Evolutionary conservation across 2,329 filamentous ascomycete genomes (phyloP).

Genomic region (Fusarium chlamydosporum): DNA sequence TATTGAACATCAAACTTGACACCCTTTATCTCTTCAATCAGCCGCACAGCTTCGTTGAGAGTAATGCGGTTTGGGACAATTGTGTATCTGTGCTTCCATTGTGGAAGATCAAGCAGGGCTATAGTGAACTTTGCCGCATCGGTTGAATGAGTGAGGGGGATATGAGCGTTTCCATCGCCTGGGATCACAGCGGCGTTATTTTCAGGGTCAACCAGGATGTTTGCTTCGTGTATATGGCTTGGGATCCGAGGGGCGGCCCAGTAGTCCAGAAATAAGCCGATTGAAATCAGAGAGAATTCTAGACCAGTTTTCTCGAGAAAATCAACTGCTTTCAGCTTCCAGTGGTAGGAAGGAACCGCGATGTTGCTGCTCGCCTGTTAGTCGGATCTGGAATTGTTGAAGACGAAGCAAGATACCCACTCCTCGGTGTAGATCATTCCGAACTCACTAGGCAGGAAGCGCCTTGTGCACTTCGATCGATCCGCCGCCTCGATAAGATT

Average conservation of each 20-base stretch:
- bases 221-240: not conserved
- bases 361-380: not conserved
- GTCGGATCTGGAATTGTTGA: too few species aligned
- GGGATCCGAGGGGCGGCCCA: not conserved
- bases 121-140: not conserved
- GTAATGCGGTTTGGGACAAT: not conserved
- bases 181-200: not conserved
- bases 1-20: not conserved
- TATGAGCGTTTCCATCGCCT: not conserved
- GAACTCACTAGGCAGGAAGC: slow-evolving; percentile 11
- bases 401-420: not conserved
- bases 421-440: slow-evolving; percentile 4
- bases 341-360: not conserved
- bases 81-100: slow-evolving; percentile 1
- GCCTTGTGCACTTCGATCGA: not conserved
- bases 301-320: not conserved
- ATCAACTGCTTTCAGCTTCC: not conserved
- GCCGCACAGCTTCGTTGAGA: not conserved
- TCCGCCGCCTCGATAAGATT: slow-evolving; percentile 5
- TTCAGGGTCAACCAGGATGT: not conserved
- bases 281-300: not conserved
- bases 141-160: not conserved
- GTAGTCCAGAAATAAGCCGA: not conserved
- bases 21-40: not conserved
- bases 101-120: not conserved